Evolutionary conservation across 164 flowering plant species (phyloP).

Genomic region (Cinnamomum chago): DNA sequence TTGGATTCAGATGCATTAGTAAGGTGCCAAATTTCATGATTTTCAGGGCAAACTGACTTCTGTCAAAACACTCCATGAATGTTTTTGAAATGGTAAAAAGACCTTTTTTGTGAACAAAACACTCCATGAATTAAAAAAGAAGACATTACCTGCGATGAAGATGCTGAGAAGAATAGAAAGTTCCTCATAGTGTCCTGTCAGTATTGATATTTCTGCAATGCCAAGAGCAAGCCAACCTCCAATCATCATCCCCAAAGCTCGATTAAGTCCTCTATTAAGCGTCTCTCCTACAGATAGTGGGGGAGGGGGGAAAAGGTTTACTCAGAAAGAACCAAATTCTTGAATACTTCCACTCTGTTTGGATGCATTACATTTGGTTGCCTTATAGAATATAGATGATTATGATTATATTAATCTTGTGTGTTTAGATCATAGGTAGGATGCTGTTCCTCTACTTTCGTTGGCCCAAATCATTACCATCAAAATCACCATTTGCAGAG

Average conservation of each 20-base stretch:
- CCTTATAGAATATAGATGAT: not conserved
- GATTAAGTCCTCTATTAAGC: conserved; percentile 76
- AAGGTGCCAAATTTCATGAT: not conserved
- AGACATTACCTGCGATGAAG: conserved; percentile 53
- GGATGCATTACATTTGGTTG: not conserved
- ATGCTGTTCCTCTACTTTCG: not conserved
- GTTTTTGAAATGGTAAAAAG: too few relatives aligned
- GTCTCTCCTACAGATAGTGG: conserved; percentile 55
- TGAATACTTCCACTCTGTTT: not conserved
- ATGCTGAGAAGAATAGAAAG: conserved; percentile 47
- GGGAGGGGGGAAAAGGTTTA: not conserved
- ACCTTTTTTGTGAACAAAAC: too few relatives aligned
- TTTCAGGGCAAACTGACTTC: not conserved
- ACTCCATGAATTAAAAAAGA: not conserved
- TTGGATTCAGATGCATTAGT: not conserved
- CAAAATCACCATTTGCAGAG: not conserved
- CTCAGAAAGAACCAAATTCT: not conserved
- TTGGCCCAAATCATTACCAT: not conserved
- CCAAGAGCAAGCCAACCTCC: conserved; percentile 82
- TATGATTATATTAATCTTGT: not conserved
- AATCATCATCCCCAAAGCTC: conserved; percentile 72
- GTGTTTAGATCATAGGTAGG: not conserved
- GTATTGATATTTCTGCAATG: conserved; percentile 44
- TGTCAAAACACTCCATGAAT: not conserved
- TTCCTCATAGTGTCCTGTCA: conserved; percentile 49